phyloP scores from a whole-genome alignment of 2,329 filamentous ascomycete genomes.

The Dendryphion nanum region DNA sequence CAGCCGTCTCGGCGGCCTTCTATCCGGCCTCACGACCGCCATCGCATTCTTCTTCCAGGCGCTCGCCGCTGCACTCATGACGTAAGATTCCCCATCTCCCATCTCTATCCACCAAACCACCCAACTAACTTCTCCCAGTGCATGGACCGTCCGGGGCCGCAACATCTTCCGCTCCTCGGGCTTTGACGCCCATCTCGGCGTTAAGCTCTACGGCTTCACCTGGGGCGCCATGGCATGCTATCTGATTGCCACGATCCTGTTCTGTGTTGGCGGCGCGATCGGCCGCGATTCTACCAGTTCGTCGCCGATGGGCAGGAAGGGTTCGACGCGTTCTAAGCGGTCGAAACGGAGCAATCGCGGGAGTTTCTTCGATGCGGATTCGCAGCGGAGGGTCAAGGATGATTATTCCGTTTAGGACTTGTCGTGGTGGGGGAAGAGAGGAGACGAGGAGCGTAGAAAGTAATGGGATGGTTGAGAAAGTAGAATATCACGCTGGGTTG shows the following conservation, averaged over 20 bases:
- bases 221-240: conserved; percentile 70
- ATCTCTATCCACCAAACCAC: conserved; percentile 1
- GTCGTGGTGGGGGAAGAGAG: no score
- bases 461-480: no score
- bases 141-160: conserved; percentile 68
- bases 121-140: conserved; percentile 40
- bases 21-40: conserved; percentile 59
- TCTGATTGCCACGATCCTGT: conserved; percentile 65
- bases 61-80: conserved; percentile 70
- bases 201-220: conserved; percentile 67
- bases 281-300: conserved; percentile 40
- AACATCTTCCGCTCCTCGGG: conserved; percentile 60
- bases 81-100: conserved; percentile 52
- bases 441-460: no score
- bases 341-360: conserved; percentile 45
- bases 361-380: conserved; percentile 55
- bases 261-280: conserved; percentile 60
- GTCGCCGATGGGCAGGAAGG: conserved; percentile 34
- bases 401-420: conserved; percentile 58
- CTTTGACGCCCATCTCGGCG: conserved; percentile 61
- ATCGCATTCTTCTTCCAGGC: conserved; percentile 69
- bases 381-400: conserved; percentile 65
- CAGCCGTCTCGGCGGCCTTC: conserved; percentile 66
- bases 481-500: no score
- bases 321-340: conserved; percentile 51